Base-by-base conservation (phyloP, 1,284 basidiomycete species). In the Puccinia novopanici region DNA sequence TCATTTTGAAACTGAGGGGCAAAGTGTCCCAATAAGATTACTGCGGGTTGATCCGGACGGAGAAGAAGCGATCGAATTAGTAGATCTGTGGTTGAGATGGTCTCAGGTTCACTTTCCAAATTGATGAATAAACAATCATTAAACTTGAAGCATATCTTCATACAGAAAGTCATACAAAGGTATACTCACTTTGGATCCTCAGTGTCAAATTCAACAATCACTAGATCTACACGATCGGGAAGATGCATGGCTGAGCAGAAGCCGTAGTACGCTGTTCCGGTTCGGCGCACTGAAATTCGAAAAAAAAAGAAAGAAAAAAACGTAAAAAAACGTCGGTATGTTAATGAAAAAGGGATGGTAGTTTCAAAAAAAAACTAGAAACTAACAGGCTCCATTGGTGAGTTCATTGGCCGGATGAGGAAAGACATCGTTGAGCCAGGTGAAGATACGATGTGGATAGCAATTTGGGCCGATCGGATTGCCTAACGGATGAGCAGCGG, bases 391-490 rank as follows among this genome's bases (percentile, higher is more conserved):
- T 45, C 95, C 95, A 85, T 97, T 97, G 19, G 95, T 98, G 82
- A 98, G 89, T 86, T 97, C 94, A 10, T 93, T 93, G 2, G 92
- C 92, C 0, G 94, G 94, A 86, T 98, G 93, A 0, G 95, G 95
- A 87, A 98, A 98, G 22, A 97, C 89, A 74, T 89, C 89, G 86
- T 95, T 94, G 92, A 94, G 95, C 95, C 95, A 98, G 81, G 91
- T 88, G 88, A 97, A 97, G 87, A 98, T 92, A 57, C 90, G 89
- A 54, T 92, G 91, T 0, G 95, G 94, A 86, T 95, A 98, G 86
- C 95, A 96, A 82, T 87, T 88, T 0, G 92, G 89, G 0, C 93
- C 90, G 79, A 97, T 88, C 4, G 93, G 94, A 86, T 96, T 93
- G 83, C 95, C 85, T 4, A 85, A 78, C 24, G 85, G 85, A 80